phyloP scores from a whole-genome alignment of 208 protist genomes.

The Trypanosoma lewisi region DNA sequence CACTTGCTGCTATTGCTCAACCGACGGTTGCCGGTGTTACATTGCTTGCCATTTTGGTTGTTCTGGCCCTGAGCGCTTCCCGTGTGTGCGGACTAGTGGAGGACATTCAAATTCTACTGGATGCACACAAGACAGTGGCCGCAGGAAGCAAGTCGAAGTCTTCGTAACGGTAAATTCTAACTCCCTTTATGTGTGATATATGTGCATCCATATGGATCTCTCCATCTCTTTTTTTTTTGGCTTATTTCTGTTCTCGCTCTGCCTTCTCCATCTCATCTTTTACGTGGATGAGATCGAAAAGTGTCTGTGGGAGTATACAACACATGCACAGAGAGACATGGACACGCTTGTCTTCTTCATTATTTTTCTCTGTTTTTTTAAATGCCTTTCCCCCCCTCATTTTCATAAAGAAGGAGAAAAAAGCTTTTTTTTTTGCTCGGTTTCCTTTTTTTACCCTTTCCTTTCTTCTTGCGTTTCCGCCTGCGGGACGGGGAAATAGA shows the following conservation, averaged over 20 bases:
- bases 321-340: too few species aligned
- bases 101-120: constrained; percentile 65
- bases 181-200: background rate
- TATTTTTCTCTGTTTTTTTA: too few species aligned
- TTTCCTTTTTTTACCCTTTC: too few species aligned
- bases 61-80: constrained; percentile 37
- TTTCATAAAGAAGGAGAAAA: too few species aligned
- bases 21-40: constrained; percentile 64
- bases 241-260: background rate
- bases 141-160: background rate
- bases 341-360: too few species aligned
- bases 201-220: background rate
- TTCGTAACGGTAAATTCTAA: background rate
- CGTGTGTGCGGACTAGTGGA: constrained; percentile 51
- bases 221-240: background rate
- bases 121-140: constrained; percentile 45
- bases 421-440: too few species aligned
- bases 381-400: too few species aligned
- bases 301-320: too few species aligned
- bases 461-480: too few species aligned
- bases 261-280: too few species aligned
- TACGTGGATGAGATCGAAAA: background rate
- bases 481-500: too few species aligned
- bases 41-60: constrained; percentile 43
- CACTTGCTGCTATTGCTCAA: constrained; percentile 56